These are phyloP conservation scores for Aspergillus steynii DNA, from an alignment of 495 filamentous ascomycete genomes.

Conservation along the genomic window DNA sequence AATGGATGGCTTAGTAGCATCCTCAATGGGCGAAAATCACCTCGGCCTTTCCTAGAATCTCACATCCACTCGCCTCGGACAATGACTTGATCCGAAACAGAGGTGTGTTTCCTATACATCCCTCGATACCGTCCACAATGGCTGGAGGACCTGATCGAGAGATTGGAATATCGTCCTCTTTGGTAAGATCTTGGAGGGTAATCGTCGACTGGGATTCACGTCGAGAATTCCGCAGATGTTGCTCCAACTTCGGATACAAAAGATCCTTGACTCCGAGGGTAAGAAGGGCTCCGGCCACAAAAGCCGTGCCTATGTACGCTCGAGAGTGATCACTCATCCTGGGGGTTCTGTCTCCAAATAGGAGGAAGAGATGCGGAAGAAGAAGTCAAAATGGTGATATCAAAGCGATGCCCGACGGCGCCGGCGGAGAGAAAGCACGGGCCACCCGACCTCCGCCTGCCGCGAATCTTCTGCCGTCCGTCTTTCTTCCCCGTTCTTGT, in stretches of 20 bases:
- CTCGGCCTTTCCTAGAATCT: conserved; percentile 93
- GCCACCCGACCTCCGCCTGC: conserved; percentile 23
- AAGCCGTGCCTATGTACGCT: conserved; percentile 64
- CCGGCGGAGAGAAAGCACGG: conserved; percentile 30
- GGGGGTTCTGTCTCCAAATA: neutral
- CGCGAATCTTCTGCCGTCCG: conserved; percentile 5
- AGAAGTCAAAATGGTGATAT: neutral
- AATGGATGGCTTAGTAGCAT: neutral
- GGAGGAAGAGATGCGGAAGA: neutral
- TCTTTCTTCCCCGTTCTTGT: conserved; percentile 5
- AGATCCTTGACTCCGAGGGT: conserved; percentile 72
- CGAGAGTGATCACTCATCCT: conserved; percentile 32
- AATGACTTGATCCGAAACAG: conserved; percentile 84
- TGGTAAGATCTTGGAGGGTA: conserved; percentile 3
- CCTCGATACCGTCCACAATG: conserved; percentile 76
- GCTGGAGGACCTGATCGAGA: conserved; percentile 40
- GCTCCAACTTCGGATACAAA: conserved; percentile 65
- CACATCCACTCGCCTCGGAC: conserved; percentile 87
- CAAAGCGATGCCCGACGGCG: neutral
- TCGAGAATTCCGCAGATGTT: conserved; percentile 53
- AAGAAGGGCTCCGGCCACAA: conserved; percentile 68
- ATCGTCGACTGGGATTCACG: conserved; percentile 11
- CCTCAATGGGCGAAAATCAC: conserved; percentile 31
- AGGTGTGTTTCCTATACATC: conserved; percentile 91
- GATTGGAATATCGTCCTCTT: conserved; percentile 15